Base-by-base conservation (phyloP, 2,329 filamentous ascomycete genomes). In the Monilinia polystroma region DNA sequence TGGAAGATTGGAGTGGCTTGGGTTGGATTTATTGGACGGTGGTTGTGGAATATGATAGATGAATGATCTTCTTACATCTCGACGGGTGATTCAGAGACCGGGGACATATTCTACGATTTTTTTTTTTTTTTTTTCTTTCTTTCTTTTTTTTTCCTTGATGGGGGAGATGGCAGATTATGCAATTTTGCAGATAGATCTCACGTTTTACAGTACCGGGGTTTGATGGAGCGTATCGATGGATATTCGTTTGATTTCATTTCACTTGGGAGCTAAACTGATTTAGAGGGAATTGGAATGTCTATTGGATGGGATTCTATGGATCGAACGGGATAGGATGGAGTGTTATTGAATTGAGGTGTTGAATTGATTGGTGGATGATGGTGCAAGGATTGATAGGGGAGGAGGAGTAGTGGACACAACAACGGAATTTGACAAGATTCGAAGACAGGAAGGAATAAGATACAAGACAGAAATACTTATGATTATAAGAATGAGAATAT, bases 61-160 rank as follows among this genome's bases (percentile, higher is more conserved):
- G 41, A 3, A 43, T 18, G 11, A 32, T 18, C 43, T 53, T 43
- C n/a, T 52, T 45, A 49, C 23, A 66, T 66, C 63, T 66, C 55
- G 12, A 66, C 63, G 55, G 63, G 63, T 66, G 32, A 35, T 53
- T 41, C 56, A 43, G 38, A 20, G 56, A 47, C 63, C 55, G 63
- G 63, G 55, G 55, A 59, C 53, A 52, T 41, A 38, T 63, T 53
- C 47, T 32, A 60, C n/a, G 57, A 63, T 14, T 63, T 43, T 18
- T n/a, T 60, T 52, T 63, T 63, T 23, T 23, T 23, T 23, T 23
- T 23, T 23, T 23, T 23, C n/a, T n/a, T n/a, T n/a, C n/a, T n/a
- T n/a, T n/a, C n/a, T 23, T 12, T 63, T 43, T 18, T n/a, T 49
- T 52, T 63, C 53, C 29, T 51, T 63, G 35, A 32, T 63, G n/a